Percentiles rank a stretch among this genome's conserved stretches.
Conservation (phyloP, 129 eudicot genomes). For the Arctium minus region DNA sequence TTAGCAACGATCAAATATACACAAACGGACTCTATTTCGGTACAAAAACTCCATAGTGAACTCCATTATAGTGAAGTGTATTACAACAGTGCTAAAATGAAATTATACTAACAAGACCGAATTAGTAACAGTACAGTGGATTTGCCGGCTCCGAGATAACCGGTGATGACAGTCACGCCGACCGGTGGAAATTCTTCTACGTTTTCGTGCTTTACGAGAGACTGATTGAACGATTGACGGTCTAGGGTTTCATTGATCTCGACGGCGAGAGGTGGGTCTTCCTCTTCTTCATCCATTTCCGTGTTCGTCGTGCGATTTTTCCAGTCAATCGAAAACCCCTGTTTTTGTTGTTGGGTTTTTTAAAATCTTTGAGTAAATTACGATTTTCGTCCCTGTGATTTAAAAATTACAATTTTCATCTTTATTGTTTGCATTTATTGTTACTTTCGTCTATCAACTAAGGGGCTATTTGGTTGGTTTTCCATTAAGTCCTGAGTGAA, state of each 20-base stretch:
- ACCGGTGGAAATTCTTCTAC: constrained; percentile 44
- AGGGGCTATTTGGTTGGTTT: too few relatives aligned
- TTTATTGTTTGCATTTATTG: too few relatives aligned
- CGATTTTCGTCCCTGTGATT: too few relatives aligned
- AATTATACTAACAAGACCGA: not conserved
- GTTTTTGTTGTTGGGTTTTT: not conserved
- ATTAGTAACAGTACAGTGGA: constrained; percentile 53
- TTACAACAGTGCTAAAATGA: not conserved
- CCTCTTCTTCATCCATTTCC: constrained; percentile 80
- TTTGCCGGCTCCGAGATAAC: constrained; percentile 96
- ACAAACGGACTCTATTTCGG: not conserved
- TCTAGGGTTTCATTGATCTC: constrained; percentile 43
- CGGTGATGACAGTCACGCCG: constrained; percentile 98
- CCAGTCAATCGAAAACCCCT: not conserved
- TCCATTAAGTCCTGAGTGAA: too few relatives aligned
- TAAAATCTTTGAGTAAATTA: not conserved
- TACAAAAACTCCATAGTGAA: not conserved
- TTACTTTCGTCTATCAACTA: too few relatives aligned
- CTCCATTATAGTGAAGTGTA: not conserved
- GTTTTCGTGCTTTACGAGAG: constrained; percentile 17
- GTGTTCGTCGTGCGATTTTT: not conserved
- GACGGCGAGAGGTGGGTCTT: constrained; percentile 74
- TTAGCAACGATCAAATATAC: not conserved
- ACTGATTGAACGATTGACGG: constrained; percentile 23
- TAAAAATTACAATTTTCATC: too few relatives aligned